Evolutionary conservation across 495 filamentous ascomycete species (phyloP), one percentile per base, ranked within the genome.

Genomic region (Echria macrotheca): DNA sequence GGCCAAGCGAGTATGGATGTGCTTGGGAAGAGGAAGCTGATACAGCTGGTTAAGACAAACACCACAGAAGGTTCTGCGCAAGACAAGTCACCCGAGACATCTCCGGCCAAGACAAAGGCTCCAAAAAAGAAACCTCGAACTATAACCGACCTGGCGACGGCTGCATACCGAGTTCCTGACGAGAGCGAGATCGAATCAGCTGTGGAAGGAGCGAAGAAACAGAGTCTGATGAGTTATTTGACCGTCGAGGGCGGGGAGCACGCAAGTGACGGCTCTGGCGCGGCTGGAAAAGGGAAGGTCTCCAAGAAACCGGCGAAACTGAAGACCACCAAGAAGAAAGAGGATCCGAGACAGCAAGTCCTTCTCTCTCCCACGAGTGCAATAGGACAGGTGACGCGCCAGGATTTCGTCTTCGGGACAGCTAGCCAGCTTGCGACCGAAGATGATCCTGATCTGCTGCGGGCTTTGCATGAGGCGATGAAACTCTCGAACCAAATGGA

Each of bases 371-470:
- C 91, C 2, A 71, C 73, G 44, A 81, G 81, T 32, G 91, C 90
- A 14, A 59, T 81, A 35, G 79, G 79, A 50, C 75, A 81, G 52
- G 67, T 85, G n/a, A 71, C 82, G 4, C 69, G 78, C 5, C 91
- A 95, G 60, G 82, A 91, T 52, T 83, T 95, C 52, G 67, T 96
- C 2, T 97, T 97, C 64, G 91, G 91, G 12, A 96, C 89, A 1
- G 94, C 86, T 14, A 96, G 91, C 65, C 91, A 97, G 63, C 69
- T 97, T 14, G 86, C 85, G 39, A 73, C 74, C 44, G 85, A 88
- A 29, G 82, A 89, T 41, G 87, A 87, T 0, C 85, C 87, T 2
- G 72, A 74, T 2, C 74, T 81, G 4, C 68, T 90, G 3, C 74
- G 78, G 42, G 79, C 91, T 41, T 69, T 85, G 26, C 87, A 91